These are phyloP conservation scores for Fagopyrum tataricum DNA, from an alignment of 148 eudicot species.

Conservation along the genomic window DNA sequence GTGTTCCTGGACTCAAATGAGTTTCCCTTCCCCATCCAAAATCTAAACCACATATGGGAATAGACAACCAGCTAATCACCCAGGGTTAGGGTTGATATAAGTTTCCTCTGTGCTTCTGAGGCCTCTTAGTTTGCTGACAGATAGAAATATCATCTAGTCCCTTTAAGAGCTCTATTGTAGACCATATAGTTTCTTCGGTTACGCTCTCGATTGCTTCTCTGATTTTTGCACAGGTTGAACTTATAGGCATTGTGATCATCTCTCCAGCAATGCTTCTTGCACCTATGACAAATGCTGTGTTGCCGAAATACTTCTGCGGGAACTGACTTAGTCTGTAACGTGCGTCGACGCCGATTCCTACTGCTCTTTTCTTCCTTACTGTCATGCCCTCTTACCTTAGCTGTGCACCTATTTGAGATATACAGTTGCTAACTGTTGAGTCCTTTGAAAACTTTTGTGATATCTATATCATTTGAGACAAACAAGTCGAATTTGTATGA, in stretches of 20 bases:
- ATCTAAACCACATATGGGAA: slow-evolving; percentile 1
- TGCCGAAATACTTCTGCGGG: slow-evolving; percentile 41
- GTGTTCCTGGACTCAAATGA: not conserved
- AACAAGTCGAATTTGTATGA: no score
- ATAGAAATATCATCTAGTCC: slow-evolving; percentile 19
- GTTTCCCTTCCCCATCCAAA: slow-evolving; percentile 12
- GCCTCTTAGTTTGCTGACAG: slow-evolving; percentile 20
- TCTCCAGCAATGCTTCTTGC: slow-evolving; percentile 20
- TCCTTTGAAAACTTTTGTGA: no score
- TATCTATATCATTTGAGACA: no score
- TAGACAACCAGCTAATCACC: slow-evolving; percentile 11
- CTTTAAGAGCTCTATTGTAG: slow-evolving; percentile 17
- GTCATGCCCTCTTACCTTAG: slow-evolving; percentile 28
- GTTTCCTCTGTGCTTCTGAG: not conserved
- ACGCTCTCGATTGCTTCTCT: slow-evolving; percentile 28
- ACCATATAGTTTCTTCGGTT: slow-evolving; percentile 22
- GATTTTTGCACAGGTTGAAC: slow-evolving; percentile 25
- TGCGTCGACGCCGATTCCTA: slow-evolving; percentile 21
- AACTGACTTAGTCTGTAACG: slow-evolving; percentile 35
- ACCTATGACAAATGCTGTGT: slow-evolving; percentile 22
- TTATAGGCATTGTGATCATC: slow-evolving; percentile 24
- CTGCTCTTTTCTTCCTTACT: slow-evolving; percentile 18
- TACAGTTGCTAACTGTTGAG: no score
- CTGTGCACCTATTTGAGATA: not conserved
- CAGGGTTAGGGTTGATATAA: not conserved